phyloP scores from a whole-genome alignment of 1,139 yeast species.

The Geotrichum histeridarum region DNA sequence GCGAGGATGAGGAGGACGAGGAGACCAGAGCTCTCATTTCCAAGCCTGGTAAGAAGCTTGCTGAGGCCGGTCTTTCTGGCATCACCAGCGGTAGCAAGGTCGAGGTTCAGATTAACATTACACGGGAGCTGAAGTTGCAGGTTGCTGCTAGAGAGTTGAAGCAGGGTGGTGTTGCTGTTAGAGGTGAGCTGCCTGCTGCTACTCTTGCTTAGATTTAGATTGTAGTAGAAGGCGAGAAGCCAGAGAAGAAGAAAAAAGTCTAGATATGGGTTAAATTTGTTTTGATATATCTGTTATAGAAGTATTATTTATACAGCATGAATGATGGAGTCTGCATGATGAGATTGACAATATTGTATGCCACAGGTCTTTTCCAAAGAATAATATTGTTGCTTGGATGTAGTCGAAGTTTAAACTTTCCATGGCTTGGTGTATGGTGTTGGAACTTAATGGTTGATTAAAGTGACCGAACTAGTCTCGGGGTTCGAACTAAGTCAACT shows the following conservation, averaged over 20 bases:
- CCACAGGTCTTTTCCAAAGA: no score
- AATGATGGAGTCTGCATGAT: background rate
- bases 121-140: constrained; percentile 77
- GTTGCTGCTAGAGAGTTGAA: constrained; percentile 78
- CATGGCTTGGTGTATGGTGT: no score
- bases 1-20: constrained; percentile 69
- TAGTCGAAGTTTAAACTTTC: no score
- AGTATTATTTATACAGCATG: background rate
- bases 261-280: background rate
- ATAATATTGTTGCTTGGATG: no score
- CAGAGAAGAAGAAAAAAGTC: background rate
- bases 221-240: background rate
- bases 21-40: constrained; percentile 66
- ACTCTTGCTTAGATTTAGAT: constrained; percentile 14
- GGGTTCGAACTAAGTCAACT: no score
- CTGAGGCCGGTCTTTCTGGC: constrained; percentile 71
- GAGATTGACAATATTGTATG: background rate
- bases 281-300: background rate
- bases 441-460: no score
- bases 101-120: constrained; percentile 78
- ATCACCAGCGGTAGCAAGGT: constrained; percentile 62
- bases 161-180: constrained; percentile 49
- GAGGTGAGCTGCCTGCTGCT: constrained; percentile 31
- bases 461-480: no score
- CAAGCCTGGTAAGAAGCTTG: constrained; percentile 70